phyloP scores from a whole-genome alignment of 352 stramenopile genomes.

The Pythium rishiriense region DNA sequence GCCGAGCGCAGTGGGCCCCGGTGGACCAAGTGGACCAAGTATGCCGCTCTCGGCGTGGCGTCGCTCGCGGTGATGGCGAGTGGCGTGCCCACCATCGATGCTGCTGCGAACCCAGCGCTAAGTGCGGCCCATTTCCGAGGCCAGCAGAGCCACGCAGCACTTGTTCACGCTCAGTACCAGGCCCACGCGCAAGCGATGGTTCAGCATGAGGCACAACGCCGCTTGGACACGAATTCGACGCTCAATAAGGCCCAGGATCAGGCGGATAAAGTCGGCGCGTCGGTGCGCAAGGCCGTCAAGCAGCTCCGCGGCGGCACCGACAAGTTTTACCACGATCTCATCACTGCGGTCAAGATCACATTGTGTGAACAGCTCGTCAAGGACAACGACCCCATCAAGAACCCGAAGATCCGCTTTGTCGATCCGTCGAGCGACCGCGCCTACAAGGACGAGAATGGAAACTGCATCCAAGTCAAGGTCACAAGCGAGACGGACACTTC shows the following conservation, averaged over 20 bases:
- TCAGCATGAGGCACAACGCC: conserved; percentile 7
- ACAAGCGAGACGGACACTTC: conserved; percentile 28
- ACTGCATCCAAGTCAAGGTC: conserved; percentile 33
- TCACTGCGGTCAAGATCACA: conserved; percentile 51
- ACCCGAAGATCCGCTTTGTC: conserved; percentile 41
- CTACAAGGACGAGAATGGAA: conserved; percentile 44
- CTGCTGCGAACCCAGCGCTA: conserved; percentile 1
- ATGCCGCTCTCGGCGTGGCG: conserved; percentile 7
- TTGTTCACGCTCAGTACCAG: conserved; percentile 7
- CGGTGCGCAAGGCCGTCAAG: conserved; percentile 60
- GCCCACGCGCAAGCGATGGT: neutral
- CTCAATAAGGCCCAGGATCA: conserved; percentile 34
- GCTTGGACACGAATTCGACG: conserved; percentile 16
- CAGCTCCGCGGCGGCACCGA: conserved; percentile 55
- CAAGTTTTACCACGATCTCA: conserved; percentile 67
- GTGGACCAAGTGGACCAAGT: conserved; percentile 17
- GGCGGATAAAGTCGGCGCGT: conserved; percentile 47
- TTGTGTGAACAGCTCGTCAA: conserved; percentile 43
- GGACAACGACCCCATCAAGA: neutral
- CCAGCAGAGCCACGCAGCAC: neutral
- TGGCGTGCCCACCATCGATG: neutral
- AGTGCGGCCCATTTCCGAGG: conserved; percentile 19
- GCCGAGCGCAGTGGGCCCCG: neutral
- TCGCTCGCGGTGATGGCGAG: conserved; percentile 10
- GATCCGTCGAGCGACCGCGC: conserved; percentile 26